Conservation (phyloP, 2,329 filamentous ascomycete species). For the Daldinia sp. region DNA sequence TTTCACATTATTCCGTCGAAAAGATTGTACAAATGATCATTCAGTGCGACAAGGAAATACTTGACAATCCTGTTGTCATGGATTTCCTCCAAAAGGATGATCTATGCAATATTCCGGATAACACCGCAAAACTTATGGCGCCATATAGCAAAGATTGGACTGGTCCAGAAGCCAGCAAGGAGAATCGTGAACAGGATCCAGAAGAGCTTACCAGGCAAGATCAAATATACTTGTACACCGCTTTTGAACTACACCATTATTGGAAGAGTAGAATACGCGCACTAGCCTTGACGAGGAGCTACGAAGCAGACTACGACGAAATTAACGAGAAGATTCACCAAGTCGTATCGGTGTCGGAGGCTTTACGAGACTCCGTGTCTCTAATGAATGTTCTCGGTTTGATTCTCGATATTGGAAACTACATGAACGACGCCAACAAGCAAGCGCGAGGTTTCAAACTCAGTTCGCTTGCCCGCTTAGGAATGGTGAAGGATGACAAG, state of each 20-base stretch:
- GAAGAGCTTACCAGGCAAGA: slow-evolving; percentile 91
- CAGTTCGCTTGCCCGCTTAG: slow-evolving; percentile 88
- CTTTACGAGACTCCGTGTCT: slow-evolving; percentile 88
- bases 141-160: slow-evolving; percentile 98
- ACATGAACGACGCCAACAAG: slow-evolving; percentile 99
- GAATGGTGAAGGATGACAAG: slow-evolving; percentile 99
- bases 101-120: slow-evolving; percentile 91
- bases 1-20: slow-evolving; percentile 85
- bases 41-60: slow-evolving; percentile 88
- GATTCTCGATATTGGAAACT: slow-evolving; percentile 98
- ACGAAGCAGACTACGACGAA: slow-evolving; percentile 90
- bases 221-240: slow-evolving; percentile 93
- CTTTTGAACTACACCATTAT: slow-evolving; percentile 95
- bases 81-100: slow-evolving; percentile 95
- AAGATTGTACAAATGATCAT: slow-evolving; percentile 94
- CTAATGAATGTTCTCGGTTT: slow-evolving; percentile 96
- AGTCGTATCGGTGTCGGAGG: slow-evolving; percentile 89
- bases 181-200: slow-evolving; percentile 86
- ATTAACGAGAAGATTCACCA: slow-evolving; percentile 86
- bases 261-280: slow-evolving; percentile 99
- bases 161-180: slow-evolving; percentile 81
- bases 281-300: slow-evolving; percentile 83
- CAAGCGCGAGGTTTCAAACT: slow-evolving; percentile 98
- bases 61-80: slow-evolving; percentile 94
- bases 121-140: slow-evolving; percentile 89